phyloP scores from a whole-genome alignment of 1,139 yeast species.

The Arxiozyma bovina region DNA sequence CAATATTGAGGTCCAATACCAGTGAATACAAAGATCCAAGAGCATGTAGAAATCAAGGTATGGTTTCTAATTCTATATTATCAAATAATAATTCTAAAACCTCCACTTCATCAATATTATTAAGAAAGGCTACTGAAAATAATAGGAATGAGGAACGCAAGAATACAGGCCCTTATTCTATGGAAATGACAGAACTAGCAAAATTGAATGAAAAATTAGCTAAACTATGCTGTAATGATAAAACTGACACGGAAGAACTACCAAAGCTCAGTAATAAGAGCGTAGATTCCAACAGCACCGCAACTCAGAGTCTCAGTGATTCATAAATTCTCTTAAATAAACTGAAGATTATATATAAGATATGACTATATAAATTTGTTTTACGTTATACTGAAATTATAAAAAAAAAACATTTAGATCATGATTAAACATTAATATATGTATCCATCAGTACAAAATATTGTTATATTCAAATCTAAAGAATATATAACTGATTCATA shows the following conservation, averaged over 20 bases:
- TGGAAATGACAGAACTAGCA: conserved; percentile 1
- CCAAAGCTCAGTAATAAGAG: background rate
- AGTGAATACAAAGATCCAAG: background rate
- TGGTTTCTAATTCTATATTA: background rate
- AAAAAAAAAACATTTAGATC: background rate
- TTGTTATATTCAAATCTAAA: background rate
- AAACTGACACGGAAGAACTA: background rate
- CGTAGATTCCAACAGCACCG: background rate
- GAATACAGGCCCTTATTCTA: background rate
- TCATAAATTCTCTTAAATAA: background rate
- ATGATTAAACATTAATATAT: background rate
- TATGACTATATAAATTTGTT: too few species aligned
- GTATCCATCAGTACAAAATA: background rate
- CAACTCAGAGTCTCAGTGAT: background rate
- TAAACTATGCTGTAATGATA: background rate
- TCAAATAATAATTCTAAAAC: background rate
- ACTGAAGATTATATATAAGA: too few species aligned
- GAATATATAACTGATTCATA: background rate
- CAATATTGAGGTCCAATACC: background rate
- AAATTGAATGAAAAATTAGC: background rate
- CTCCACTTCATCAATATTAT: background rate
- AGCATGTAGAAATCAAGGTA: background rate
- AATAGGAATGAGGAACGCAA: background rate
- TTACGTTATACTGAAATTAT: too few species aligned
- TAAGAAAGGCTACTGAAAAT: background rate